Evolutionary conservation across 306 rosid genomes (phyloP).

Genomic region (Trifolium dubium): DNA sequence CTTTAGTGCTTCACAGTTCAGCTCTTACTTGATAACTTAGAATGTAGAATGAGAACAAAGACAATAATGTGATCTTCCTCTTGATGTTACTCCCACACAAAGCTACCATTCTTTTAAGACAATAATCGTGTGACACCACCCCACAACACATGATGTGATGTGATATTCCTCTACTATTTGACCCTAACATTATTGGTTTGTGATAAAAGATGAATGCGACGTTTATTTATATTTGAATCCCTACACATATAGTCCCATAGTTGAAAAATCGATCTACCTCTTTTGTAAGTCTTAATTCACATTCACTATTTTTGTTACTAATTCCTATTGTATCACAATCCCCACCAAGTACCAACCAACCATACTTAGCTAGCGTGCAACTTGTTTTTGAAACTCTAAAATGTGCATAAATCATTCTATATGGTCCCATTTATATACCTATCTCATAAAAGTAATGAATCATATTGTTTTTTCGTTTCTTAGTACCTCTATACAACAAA

Average conservation of each 20-base stretch:
- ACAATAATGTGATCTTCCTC: conserved; percentile 9
- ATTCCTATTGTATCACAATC: conserved; percentile 26
- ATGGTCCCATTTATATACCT: conserved; percentile 50
- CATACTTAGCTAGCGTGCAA: conserved; percentile 31
- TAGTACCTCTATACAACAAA: conserved; percentile 45
- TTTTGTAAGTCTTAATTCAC: conserved; percentile 37
- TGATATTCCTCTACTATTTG: conserved; percentile 39
- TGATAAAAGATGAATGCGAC: conserved; percentile 37
- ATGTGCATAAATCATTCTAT: neutral
- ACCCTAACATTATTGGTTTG: conserved; percentile 33
- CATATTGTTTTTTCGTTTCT: conserved; percentile 77
- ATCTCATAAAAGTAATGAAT: conserved; percentile 41
- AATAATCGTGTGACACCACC: conserved; percentile 47
- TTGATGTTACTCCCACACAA: conserved; percentile 53
- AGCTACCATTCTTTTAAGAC: conserved; percentile 56
- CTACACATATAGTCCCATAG: neutral
- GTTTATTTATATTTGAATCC: neutral
- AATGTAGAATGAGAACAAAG: conserved; percentile 9
- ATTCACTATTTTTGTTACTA: neutral
- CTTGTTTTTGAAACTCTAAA: conserved; percentile 41
- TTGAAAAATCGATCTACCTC: conserved; percentile 34
- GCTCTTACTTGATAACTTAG: neutral
- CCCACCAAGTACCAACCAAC: conserved; percentile 60
- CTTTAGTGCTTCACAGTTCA: neutral
- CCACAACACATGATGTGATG: conserved; percentile 65